Evolutionary conservation across 2,329 filamentous ascomycete species (phyloP).

Genomic region (Trichoderma sp.): DNA sequence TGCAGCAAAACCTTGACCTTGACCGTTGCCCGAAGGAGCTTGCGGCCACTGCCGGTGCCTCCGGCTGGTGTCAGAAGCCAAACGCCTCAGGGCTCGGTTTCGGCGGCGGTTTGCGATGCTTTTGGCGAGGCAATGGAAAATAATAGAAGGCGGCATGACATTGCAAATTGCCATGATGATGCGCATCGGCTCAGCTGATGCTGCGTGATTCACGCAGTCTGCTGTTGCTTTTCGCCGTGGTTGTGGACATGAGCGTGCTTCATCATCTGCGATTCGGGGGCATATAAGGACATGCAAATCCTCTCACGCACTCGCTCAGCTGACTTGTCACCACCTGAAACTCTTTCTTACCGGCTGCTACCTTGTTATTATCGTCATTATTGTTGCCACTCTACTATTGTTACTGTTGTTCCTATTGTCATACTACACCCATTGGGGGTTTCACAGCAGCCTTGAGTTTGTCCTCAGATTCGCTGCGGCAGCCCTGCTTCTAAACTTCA

Average conservation of each 20-base stretch:
- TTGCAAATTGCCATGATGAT: neutral
- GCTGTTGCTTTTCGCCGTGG: neutral
- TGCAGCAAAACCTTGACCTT: neutral
- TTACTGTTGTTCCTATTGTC: neutral
- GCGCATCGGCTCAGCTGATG: neutral
- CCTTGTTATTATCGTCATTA: neutral
- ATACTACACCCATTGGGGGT: neutral
- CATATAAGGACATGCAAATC: neutral
- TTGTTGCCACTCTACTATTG: neutral
- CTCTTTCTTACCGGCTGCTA: neutral
- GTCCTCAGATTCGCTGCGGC: conserved; percentile 13
- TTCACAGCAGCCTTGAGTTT: neutral
- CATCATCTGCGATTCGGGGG: neutral
- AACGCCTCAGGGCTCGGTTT: neutral
- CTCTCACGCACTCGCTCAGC: neutral
- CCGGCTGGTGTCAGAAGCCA: neutral
- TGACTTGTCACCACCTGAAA: neutral
- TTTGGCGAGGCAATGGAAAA: neutral
- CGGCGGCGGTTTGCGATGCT: neutral
- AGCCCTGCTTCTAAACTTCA: neutral
- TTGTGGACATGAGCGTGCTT: neutral
- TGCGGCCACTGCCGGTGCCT: conserved; percentile 5
- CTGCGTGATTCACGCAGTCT: neutral
- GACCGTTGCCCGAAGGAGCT: neutral
- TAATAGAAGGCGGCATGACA: neutral